Conservation (phyloP, 345 rosid genomes). For the Rhodamnia rubescens region DNA sequence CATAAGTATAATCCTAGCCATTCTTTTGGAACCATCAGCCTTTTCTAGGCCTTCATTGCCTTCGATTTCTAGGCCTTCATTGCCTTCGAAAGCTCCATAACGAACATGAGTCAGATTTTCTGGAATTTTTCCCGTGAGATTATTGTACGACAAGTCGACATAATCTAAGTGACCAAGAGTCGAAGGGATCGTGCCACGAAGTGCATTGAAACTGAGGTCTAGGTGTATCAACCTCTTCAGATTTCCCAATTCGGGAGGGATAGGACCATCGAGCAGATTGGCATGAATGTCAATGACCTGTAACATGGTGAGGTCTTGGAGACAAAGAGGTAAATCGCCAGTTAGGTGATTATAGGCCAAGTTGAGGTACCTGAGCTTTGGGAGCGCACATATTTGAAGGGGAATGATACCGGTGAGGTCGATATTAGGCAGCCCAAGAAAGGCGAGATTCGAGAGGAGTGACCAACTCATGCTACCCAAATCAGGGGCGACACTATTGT, state of each 20-base stretch:
- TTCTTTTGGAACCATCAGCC: background rate
- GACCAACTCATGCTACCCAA: slow-evolving; percentile 3
- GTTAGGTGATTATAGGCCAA: background rate
- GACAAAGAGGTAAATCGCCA: slow-evolving; percentile 2
- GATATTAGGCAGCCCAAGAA: background rate
- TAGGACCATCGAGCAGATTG: background rate
- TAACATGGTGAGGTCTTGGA: background rate
- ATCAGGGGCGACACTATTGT: rapidly evolving
- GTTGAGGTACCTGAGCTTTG: background rate
- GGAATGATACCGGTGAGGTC: background rate
- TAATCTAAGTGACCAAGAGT: too few species aligned
- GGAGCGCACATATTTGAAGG: background rate
- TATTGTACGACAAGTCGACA: background rate
- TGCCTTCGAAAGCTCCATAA: background rate
- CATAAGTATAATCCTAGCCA: background rate
- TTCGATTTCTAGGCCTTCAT: background rate
- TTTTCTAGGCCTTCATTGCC: background rate
- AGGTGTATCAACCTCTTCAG: background rate
- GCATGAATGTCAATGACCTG: background rate
- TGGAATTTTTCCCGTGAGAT: background rate
- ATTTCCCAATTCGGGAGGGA: background rate
- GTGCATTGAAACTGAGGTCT: too few species aligned
- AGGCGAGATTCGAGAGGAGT: background rate
- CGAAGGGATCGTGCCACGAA: too few species aligned
- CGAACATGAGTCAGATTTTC: too few species aligned